phyloP scores from a whole-genome alignment of 257 asterid genomes.

The Jacaranda copaia region DNA sequence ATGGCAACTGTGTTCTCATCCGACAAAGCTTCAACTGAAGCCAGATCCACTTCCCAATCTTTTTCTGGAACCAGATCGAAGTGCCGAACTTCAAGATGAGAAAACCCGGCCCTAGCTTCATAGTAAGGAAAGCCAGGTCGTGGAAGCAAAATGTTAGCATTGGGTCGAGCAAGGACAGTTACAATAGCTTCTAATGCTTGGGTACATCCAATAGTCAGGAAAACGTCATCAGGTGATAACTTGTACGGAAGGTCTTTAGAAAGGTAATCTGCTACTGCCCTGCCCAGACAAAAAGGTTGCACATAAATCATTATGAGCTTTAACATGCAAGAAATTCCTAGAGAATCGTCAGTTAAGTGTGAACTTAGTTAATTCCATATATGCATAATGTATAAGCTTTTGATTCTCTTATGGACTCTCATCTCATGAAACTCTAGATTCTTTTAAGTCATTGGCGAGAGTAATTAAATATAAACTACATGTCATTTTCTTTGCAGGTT shows the following conservation, averaged over 20 bases:
- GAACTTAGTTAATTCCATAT: not conserved
- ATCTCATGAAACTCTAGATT: too few species aligned
- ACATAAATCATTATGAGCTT: not conserved
- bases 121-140: slow-evolving; percentile 83
- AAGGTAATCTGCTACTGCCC: slow-evolving; percentile 85
- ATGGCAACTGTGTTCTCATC: slow-evolving; percentile 87
- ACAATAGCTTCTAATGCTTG: slow-evolving; percentile 72
- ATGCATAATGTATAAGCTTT: not conserved
- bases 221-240: slow-evolving; percentile 73
- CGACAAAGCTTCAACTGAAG: slow-evolving; percentile 65
- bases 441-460: too few species aligned
- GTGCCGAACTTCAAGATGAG: slow-evolving; percentile 68
- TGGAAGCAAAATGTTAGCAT: slow-evolving; percentile 85
- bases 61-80: slow-evolving; percentile 78
- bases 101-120: slow-evolving; percentile 62
- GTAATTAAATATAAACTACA: too few species aligned
- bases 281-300: slow-evolving; percentile 33
- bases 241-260: slow-evolving; percentile 77
- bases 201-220: slow-evolving; percentile 68
- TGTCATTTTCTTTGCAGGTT: not conserved
- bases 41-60: slow-evolving; percentile 87
- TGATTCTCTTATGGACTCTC: too few species aligned
- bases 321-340: not conserved
- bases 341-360: not conserved
- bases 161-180: slow-evolving; percentile 68